Percentiles rank a stretch among this genome's conserved stretches.
phyloP scores from a whole-genome alignment of 371 early-diverging fungal genomes.

The Mucor irregularis region DNA sequence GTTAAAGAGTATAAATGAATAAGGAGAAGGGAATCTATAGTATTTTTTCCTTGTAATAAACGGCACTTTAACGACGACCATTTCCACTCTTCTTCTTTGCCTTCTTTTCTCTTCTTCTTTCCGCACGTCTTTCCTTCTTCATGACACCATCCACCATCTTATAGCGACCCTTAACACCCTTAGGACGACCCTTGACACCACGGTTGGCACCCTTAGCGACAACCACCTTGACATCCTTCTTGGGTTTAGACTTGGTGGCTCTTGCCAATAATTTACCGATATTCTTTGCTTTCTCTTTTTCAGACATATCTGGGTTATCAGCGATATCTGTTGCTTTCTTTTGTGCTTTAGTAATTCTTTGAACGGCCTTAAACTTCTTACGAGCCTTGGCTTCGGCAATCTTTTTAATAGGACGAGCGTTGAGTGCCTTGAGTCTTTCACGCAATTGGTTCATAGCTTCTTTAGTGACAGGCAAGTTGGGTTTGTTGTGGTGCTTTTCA shows the following conservation, averaged over 20 bases:
- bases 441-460: conserved; percentile 88
- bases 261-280: conserved; percentile 79
- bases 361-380: conserved; percentile 81
- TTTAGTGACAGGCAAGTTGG: conserved; percentile 89
- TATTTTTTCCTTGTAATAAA: conserved; percentile 1
- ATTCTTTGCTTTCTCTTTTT: conserved; percentile 81
- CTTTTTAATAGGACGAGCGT: conserved; percentile 98
- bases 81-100: conserved; percentile 38
- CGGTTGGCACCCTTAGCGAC: conserved; percentile 89
- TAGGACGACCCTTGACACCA: conserved; percentile 91
- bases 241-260: conserved; percentile 69
- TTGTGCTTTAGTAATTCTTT: conserved; percentile 77
- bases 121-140: conserved; percentile 91
- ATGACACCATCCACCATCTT: conserved; percentile 94
- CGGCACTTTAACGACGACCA: conserved; percentile 29
- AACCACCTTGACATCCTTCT: conserved; percentile 81
- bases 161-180: conserved; percentile 95
- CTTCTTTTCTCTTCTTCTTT: conserved; percentile 72
- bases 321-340: conserved; percentile 88
- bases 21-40: conserved; percentile 17
- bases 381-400: conserved; percentile 98
- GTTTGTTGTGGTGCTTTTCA: conserved; percentile 86
- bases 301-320: conserved; percentile 88
- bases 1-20: too few species aligned
- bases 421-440: conserved; percentile 80